Base-by-base conservation (phyloP, 202 grass and related monocot genomes). In the Zoysia matrella region DNA sequence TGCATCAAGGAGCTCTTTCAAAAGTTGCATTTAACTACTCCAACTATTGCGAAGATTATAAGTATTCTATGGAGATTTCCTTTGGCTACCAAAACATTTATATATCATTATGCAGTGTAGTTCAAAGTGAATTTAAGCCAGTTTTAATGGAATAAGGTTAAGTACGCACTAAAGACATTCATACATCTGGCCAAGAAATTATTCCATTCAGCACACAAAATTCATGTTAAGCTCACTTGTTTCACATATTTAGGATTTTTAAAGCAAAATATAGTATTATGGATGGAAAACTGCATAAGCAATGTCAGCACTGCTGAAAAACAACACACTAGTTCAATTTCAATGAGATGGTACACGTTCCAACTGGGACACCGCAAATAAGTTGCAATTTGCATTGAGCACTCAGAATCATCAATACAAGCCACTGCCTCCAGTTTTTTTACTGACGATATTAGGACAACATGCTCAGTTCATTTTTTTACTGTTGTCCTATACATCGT, bases 151-250 rank as follows among this genome's bases (percentile, higher is more conserved):
- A 49, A 80, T 54, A 80, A 69, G 30, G 18, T 51, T 75, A 71
- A 69, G 69, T 69, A 63, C 76, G 36, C 60, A 85, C 67, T 57
- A 49, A 69, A 80, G 39, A 15, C 66, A 72, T 51, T 57, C 47
- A 69, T 69, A 78, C 44, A 67, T 46, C 11, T 62, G 41, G n/a
- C 22, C 60, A 69, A 58, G 6, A 51, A 41, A 58, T 3, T 64
- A 39, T 60, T 58, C 45, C 11, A 52, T 71, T 50, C 51, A 65
- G 56, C 5, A 65, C 53, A 68, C 2, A 46, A 14, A 65, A 75
- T 3, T 22, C 8, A 49, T 11, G 40, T 1, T n/a, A 70, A 22
- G 44, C 46, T 41, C 15, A 50, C 30, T 44, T 65, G 60, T 82
- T 2, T 72, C 13, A 69, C 3, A 6, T 40, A 48, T 67, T 74